A percentile compares a stretch with the other conserved stretches of the same genome.
phyloP scores from a whole-genome alignment of 2,329 filamentous ascomycete species.

The Penicillium sp. region DNA sequence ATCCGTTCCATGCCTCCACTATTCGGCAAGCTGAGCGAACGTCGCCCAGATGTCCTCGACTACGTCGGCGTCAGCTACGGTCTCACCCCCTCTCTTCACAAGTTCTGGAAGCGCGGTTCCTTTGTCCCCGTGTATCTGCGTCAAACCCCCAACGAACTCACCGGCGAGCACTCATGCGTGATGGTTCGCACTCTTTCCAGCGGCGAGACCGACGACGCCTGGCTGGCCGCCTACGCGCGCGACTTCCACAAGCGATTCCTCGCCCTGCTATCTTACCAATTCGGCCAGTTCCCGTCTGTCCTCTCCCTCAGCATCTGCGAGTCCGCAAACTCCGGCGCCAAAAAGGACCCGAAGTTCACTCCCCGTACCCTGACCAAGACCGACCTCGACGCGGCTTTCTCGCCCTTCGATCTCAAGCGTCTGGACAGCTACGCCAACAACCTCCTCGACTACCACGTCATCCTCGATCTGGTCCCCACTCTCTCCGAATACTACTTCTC shows the following conservation, averaged over 20 bases:
- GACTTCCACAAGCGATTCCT: slow-evolving; percentile 97
- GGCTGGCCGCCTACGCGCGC: slow-evolving; percentile 84
- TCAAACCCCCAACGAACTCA: slow-evolving; percentile 93
- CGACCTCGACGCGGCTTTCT: slow-evolving; percentile 73
- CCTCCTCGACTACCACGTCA: slow-evolving; percentile 96
- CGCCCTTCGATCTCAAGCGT: slow-evolving; percentile 90
- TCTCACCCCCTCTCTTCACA: slow-evolving; percentile 79
- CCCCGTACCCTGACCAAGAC: slow-evolving; percentile 62
- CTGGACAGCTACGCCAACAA: slow-evolving; percentile 95
- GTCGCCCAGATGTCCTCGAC: slow-evolving; percentile 74
- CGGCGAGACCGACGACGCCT: slow-evolving; percentile 62
- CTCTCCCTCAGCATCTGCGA: slow-evolving; percentile 85
- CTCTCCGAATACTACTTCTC: slow-evolving; percentile 83
- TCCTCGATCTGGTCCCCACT: slow-evolving; percentile 82
- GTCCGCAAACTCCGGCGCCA: slow-evolving; percentile 69
- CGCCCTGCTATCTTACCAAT: slow-evolving; percentile 84
- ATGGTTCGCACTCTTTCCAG: slow-evolving; percentile 77
- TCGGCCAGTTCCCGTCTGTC: slow-evolving; percentile 73
- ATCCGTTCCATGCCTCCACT: slow-evolving; percentile 89
- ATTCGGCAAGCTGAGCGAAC: slow-evolving; percentile 82
- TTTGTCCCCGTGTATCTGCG: slow-evolving; percentile 91
- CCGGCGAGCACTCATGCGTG: slow-evolving; percentile 94
- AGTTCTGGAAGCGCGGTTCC: slow-evolving; percentile 88
- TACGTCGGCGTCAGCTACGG: slow-evolving; percentile 96
- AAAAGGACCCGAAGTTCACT: slow-evolving; percentile 57